Conservation (phyloP, 2,329 filamentous ascomycete species). For the Pseudodiploospora longispora region DNA sequence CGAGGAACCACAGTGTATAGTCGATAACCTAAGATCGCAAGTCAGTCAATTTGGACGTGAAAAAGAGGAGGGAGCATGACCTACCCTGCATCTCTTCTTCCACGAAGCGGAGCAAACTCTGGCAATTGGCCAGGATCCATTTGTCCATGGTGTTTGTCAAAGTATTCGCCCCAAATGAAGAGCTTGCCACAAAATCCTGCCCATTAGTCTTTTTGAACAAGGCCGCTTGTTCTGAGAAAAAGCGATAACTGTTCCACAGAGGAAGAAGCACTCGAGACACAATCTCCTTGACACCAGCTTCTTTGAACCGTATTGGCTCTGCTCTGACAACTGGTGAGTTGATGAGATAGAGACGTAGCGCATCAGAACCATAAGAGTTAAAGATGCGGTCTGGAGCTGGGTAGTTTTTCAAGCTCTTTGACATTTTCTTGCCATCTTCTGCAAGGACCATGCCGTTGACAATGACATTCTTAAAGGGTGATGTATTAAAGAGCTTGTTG, state of each 20-base stretch:
- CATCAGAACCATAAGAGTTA: constrained; percentile 17
- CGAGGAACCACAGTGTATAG: constrained; percentile 79
- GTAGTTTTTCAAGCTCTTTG: constrained; percentile 21
- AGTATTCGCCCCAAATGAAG: constrained; percentile 8
- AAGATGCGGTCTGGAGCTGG: constrained; percentile 15
- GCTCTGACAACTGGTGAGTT: constrained; percentile 20
- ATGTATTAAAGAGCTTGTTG: constrained; percentile 17
- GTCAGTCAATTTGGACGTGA: background rate
- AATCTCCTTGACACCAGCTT: constrained; percentile 17
- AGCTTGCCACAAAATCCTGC: constrained; percentile 10
- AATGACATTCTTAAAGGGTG: constrained; percentile 19
- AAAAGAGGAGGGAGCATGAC: constrained; percentile 10
- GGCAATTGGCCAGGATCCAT: constrained; percentile 81
- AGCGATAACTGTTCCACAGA: constrained; percentile 20
- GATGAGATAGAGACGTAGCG: constrained; percentile 20
- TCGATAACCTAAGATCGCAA: constrained; percentile 44
- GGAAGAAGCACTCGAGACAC: constrained; percentile 17
- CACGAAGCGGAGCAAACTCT: constrained; percentile 77
- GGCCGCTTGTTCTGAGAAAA: constrained; percentile 17
- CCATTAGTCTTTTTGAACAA: constrained; percentile 16
- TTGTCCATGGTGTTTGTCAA: constrained; percentile 62
- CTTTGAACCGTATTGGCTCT: constrained; percentile 19
- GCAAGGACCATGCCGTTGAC: constrained; percentile 21
- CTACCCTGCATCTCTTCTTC: constrained; percentile 75
- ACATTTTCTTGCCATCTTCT: constrained; percentile 22